Evolutionary conservation across 768 basidiomycete species (phyloP).

Genomic region (Collybia mongolica): DNA sequence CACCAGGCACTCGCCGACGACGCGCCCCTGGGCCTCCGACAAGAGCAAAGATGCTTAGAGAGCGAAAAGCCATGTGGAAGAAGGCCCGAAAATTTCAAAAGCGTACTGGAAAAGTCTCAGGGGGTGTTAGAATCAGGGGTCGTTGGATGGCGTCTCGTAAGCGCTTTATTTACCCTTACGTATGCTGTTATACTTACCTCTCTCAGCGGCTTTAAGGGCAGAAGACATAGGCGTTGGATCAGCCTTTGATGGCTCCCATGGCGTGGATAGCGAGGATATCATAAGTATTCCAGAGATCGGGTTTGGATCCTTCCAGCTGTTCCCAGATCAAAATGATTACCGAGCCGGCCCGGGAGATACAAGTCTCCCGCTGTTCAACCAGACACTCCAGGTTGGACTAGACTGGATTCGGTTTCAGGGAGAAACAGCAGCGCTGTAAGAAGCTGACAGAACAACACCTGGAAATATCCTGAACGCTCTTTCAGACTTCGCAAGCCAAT

Average conservation of each 20-base stretch:
- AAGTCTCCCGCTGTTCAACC: constrained; percentile 48
- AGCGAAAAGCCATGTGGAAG: constrained; percentile 48
- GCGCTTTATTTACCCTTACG: constrained; percentile 9
- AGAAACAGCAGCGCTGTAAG: constrained; percentile 42
- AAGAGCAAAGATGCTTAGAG: constrained; percentile 42
- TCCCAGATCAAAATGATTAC: constrained; percentile 68
- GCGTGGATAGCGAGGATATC: constrained; percentile 69
- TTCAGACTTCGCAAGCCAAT: constrained; percentile 55
- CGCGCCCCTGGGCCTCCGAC: constrained; percentile 40
- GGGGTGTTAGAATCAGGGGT: constrained; percentile 54
- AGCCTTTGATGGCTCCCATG: constrained; percentile 59
- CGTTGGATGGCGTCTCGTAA: constrained; percentile 57
- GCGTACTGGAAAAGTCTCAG: constrained; percentile 26
- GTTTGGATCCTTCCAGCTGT: constrained; percentile 60
- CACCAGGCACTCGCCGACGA: constrained; percentile 36
- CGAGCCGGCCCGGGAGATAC: constrained; percentile 38
- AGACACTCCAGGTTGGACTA: constrained; percentile 47
- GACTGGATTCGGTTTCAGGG: constrained; percentile 57
- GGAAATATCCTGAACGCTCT: neutral
- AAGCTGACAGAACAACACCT: neutral
- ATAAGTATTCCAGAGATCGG: constrained; percentile 53
- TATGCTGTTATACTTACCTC: constrained; percentile 5
- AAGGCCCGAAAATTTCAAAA: constrained; percentile 35
- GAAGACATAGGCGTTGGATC: constrained; percentile 42
- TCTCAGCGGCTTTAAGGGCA: constrained; percentile 47